These are phyloP conservation scores for Elaeis oleifera DNA, from an alignment of 202 grass and related monocot species.

Conservation along the genomic window DNA sequence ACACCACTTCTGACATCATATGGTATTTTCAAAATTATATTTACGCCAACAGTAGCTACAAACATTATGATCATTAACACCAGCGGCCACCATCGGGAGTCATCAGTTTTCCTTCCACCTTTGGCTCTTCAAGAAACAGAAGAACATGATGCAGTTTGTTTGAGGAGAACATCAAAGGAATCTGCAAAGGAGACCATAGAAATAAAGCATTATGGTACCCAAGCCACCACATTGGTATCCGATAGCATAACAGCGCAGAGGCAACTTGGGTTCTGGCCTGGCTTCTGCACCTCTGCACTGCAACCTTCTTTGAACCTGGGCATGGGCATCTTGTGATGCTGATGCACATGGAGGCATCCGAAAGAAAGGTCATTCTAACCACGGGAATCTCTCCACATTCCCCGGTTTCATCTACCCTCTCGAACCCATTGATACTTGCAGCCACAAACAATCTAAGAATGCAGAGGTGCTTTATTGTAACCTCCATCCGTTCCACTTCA, in stretches of 20 bases:
- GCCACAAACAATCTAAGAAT: conserved; percentile 2
- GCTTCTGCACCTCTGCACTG: conserved; percentile 32
- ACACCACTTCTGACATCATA: too few relatives aligned
- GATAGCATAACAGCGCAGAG: conserved; percentile 60
- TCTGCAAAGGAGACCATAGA: too few relatives aligned
- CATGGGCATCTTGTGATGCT: conserved; percentile 15
- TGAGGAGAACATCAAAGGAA: too few relatives aligned
- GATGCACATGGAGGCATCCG: conserved; percentile 38
- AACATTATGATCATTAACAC: too few relatives aligned
- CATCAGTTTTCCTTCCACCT: too few relatives aligned
- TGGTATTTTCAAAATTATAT: too few relatives aligned
- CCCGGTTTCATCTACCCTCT: background rate
- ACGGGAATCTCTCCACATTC: conserved; percentile 29
- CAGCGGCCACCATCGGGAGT: too few relatives aligned
- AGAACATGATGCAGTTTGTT: too few relatives aligned
- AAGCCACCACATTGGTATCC: conserved; percentile 54
- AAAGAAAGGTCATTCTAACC: conserved; percentile 31
- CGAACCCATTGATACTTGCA: background rate
- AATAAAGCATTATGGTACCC: too few relatives aligned
- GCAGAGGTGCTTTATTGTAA: conserved; percentile 11
- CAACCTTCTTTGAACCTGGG: conserved; percentile 23
- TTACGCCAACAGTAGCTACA: too few relatives aligned
- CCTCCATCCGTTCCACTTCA: too few relatives aligned
- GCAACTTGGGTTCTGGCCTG: conserved; percentile 1
- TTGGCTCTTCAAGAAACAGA: too few relatives aligned